Base-by-base conservation (phyloP, 78 protist genomes). In the Dictyostelium firmibasis region DNA sequence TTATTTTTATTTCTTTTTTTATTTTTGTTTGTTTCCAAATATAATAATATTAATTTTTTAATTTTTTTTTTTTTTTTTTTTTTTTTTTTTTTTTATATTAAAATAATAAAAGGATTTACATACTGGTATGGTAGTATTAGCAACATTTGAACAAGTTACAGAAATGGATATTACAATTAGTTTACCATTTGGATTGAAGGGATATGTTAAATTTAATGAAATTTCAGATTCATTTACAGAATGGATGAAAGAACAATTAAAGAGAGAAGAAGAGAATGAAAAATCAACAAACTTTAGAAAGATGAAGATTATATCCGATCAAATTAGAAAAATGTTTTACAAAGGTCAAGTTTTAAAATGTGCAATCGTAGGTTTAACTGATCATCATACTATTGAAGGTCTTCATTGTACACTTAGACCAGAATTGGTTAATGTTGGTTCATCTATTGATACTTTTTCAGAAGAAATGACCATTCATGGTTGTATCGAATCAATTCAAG, bases 121-220 rank as follows among this genome's bases (percentile, higher is more conserved):
- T 69, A 41, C 81, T 33, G 94, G 94, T 69, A 38, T 88, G 44
- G 84, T 81, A 43, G 64, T 81, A 47, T 20, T 88, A 10, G 94
- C 69, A 47, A 29, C 81, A 67, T 41, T 88, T 88, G 87, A 88
- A 69, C 43, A 35, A 38, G 74, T 88, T 47, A 27, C 83, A 16
- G 75, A 88, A 29, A 67, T 69, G 25, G 85, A 81, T 88, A 75
- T 88, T 27, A 69, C 81, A 69, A 14, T 88, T 29, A 20, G 62
- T 31, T 79, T 88, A 29, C 94, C 94, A 69, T 88, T 78, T 88
- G 94, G 94, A 44, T 44, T 81, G 7, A 88, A 81, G 23, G 94
- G 94, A 31, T 88, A 23, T 69, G 82, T 88, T n/a, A 88, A 88
- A 29, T 88, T 88, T 41, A 88, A 88, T 88, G 94, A 88, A 67